Percentiles rank a stretch among this genome's conserved stretches.
Evolutionary conservation across 208 protist genomes (phyloP).

Genomic region (Spongospora subterranea): DNA sequence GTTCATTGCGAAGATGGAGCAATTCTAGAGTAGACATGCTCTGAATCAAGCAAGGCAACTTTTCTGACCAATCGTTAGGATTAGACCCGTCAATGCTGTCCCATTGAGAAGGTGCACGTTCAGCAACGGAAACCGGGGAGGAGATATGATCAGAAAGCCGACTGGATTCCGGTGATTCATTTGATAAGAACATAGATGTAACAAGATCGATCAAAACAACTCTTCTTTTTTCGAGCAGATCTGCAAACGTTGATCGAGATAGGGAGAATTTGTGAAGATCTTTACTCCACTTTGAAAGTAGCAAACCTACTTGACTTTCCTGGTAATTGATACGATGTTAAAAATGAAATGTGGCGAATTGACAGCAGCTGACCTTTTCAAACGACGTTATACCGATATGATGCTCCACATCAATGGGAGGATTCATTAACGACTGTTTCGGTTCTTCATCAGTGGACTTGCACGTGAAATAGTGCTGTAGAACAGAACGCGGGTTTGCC

Average conservation of each 20-base stretch:
- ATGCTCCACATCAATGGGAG: background rate
- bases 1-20: conserved; percentile 31
- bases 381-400: background rate
- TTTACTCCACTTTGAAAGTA: background rate
- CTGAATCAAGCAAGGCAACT: background rate
- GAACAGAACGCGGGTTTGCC: background rate
- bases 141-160: background rate
- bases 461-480: background rate
- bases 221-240: conserved; percentile 6
- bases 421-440: background rate
- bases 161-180: background rate
- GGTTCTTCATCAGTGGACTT: background rate
- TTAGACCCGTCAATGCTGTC: background rate
- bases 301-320: background rate
- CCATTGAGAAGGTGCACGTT: background rate
- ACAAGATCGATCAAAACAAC: background rate
- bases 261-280: background rate
- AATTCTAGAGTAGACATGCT: background rate
- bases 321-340: background rate
- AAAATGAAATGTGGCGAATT: background rate
- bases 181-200: background rate
- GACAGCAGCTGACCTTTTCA: conserved; percentile 2
- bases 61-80: background rate
- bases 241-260: conserved; percentile 15
- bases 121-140: background rate